Conservation (phyloP, 805 yeast species). For the Huiozyma sinensis region DNA sequence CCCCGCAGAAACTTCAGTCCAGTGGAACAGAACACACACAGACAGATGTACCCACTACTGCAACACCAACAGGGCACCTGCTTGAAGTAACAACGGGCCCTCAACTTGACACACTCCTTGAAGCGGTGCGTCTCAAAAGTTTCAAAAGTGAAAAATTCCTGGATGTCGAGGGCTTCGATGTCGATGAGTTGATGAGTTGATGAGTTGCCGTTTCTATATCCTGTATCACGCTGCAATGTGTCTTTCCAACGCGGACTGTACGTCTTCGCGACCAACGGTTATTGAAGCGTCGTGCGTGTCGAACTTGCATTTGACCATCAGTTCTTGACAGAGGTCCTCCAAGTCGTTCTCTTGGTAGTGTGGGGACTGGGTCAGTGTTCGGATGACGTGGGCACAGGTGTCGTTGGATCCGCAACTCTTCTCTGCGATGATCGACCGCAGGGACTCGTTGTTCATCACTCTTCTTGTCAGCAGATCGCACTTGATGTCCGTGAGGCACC, state of each 20-base stretch:
- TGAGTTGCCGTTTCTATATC: no score
- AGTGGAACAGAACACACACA: neutral
- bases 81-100: no score
- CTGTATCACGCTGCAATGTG: no score
- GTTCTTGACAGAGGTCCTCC: conserved; percentile 76
- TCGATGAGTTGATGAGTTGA: no score
- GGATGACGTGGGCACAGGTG: conserved; percentile 1
- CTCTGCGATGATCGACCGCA: conserved; percentile 3
- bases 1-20: neutral
- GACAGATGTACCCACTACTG: neutral
- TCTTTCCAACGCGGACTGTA: no score
- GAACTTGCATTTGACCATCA: conserved; percentile 44
- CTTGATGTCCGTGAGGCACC: no score
- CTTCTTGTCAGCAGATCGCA: conserved; percentile 8
- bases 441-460: conserved; percentile 5
- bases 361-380: conserved; percentile 31
- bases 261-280: neutral
- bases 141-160: no score
- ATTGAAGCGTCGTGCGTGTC: neutral
- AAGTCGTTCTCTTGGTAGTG: conserved; percentile 79
- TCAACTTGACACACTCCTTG: no score
- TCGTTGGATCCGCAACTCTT: neutral
- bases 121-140: no score
- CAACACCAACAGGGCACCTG: no score
- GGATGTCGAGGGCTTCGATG: no score